Percentiles rank a stretch among this genome's conserved stretches.
Evolutionary conservation across 1,139 yeast species (phyloP).

Genomic region (Pichia sp.): DNA sequence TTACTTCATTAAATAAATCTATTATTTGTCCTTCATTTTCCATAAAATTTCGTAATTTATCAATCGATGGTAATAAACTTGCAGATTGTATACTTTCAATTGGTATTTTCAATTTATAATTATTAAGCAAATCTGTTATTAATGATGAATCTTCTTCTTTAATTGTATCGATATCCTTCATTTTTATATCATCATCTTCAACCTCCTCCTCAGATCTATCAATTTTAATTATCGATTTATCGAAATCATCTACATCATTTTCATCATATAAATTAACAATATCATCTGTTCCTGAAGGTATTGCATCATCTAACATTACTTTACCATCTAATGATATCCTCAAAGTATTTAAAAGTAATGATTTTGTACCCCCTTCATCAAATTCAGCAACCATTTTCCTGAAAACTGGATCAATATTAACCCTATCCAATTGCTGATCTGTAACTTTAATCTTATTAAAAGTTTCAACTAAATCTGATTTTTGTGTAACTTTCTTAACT

Average conservation of each 20-base stretch:
- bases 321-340: conserved; percentile 50
- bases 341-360: conserved; percentile 67
- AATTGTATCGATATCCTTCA: not conserved
- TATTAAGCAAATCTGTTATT: not conserved
- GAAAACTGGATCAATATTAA: conserved; percentile 62
- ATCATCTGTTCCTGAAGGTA: conserved; percentile 15
- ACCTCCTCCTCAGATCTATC: conserved; percentile 1
- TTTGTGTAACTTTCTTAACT: not conserved
- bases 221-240: not conserved
- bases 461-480: conserved; percentile 1
- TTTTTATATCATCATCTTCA: not conserved
- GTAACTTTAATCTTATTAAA: conserved; percentile 4
- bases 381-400: conserved; percentile 85
- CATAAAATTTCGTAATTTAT: conserved; percentile 7
- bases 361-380: conserved; percentile 93
- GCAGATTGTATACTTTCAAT: not conserved
- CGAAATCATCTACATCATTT: conserved; percentile 4
- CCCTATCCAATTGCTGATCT: conserved; percentile 9
- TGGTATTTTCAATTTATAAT: not conserved
- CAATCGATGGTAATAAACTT: not conserved
- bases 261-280: conserved; percentile 2
- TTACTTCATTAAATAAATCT: conserved; percentile 5
- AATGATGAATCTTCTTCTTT: not conserved
- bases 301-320: conserved; percentile 26
- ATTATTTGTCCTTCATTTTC: conserved; percentile 10